phyloP scores from a whole-genome alignment of 140 eudicot species.

The Ambrosia hybrid region DNA sequence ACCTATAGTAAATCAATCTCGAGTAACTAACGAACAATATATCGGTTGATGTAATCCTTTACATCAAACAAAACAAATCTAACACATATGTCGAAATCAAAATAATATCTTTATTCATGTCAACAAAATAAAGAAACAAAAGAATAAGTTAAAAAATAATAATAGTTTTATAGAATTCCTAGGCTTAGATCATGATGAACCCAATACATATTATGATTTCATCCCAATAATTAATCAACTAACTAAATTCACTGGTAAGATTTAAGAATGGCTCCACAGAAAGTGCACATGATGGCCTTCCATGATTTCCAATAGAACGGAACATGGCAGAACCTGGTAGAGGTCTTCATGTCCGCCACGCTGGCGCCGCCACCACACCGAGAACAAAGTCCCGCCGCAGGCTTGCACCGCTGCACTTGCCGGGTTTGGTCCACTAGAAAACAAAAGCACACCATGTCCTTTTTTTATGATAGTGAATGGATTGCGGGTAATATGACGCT shows the following conservation, averaged over 20 bases:
- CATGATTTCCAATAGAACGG: slow-evolving; percentile 17
- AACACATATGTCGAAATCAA: background rate
- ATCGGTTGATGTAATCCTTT: background rate
- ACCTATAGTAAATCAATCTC: background rate
- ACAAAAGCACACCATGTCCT: slow-evolving; percentile 59
- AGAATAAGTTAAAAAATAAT: background rate
- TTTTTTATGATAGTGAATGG: background rate
- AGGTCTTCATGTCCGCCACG: slow-evolving; percentile 18
- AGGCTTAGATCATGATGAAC: background rate
- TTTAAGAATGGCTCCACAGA: slow-evolving; percentile 18
- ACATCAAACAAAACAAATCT: background rate
- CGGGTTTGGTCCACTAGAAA: slow-evolving; percentile 65
- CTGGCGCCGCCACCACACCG: slow-evolving; percentile 15
- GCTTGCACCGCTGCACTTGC: slow-evolving; percentile 57
- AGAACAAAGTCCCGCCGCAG: slow-evolving; percentile 33
- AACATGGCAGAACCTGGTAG: slow-evolving; percentile 36
- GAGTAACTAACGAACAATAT: background rate
- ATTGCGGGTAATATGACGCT: background rate
- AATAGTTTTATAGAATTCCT: slow-evolving; percentile 10
- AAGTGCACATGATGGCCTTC: slow-evolving; percentile 17
- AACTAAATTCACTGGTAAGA: background rate
- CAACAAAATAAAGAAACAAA: background rate
- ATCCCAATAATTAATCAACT: background rate
- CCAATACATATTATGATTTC: background rate
- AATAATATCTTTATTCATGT: background rate